A percentile compares a stretch with the other conserved stretches of the same genome.
Conservation (phyloP, 2,329 filamentous ascomycete species). For the Delphinella strobiligena region DNA sequence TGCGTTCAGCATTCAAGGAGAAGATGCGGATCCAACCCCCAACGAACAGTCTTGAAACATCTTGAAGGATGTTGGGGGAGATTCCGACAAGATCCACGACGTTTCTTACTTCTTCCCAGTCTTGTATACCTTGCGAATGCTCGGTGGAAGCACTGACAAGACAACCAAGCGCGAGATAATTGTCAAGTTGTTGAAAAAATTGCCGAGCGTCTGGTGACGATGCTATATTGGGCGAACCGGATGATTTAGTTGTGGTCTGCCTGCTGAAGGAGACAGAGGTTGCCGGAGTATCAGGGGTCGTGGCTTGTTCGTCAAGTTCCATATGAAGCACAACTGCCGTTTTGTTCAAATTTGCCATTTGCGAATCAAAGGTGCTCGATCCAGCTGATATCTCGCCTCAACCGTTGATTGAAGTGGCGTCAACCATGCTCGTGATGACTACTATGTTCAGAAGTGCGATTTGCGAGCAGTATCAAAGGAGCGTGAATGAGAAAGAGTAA, state of each 20-base stretch:
- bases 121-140: too few relatives aligned
- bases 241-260: background rate
- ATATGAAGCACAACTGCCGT: too few relatives aligned
- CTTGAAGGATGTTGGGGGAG: conserved; percentile 6
- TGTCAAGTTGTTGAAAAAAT: conserved; percentile 11
- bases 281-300: background rate
- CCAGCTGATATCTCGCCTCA: too few relatives aligned
- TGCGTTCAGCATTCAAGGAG: background rate
- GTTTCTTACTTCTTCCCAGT: conserved; percentile 8
- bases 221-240: background rate
- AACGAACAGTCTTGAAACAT: conserved; percentile 8
- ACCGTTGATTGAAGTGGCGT: too few relatives aligned
- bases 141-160: conserved; percentile 1
- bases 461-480: too few relatives aligned
- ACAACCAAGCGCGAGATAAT: conserved; percentile 17
- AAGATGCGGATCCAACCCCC: conserved; percentile 14
- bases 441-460: background rate
- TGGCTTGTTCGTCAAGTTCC: background rate
- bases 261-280: background rate
- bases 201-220: conserved; percentile 1
- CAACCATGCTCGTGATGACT: background rate
- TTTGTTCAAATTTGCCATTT: too few relatives aligned
- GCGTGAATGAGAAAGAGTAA: too few relatives aligned
- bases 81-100: background rate
- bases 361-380: too few relatives aligned